A percentile compares a stretch with the other conserved stretches of the same genome.
Conservation (phyloP, 805 yeast genomes). For the Brettanomyces bruxellensis region DNA sequence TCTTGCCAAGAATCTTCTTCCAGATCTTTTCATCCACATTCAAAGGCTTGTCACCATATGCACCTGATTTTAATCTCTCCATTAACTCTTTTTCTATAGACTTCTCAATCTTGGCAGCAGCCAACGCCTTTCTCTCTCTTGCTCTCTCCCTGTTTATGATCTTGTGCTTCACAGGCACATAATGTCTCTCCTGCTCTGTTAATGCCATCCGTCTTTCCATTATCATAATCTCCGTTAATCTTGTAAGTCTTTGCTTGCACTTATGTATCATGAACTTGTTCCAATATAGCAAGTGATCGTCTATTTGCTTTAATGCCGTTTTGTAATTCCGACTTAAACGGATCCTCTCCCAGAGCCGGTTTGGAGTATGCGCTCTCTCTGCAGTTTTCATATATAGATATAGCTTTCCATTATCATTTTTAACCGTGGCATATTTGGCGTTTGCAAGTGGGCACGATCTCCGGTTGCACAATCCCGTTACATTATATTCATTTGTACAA, state of each 20-base stretch:
- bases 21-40: slow-evolving; percentile 94
- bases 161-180: slow-evolving; percentile 88
- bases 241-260: slow-evolving; percentile 92
- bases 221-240: slow-evolving; percentile 90
- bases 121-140: slow-evolving; percentile 92
- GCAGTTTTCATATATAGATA: slow-evolving; percentile 94
- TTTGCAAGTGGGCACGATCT: slow-evolving; percentile 96
- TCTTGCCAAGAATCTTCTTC: slow-evolving; percentile 81
- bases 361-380: slow-evolving; percentile 94
- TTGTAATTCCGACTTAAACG: slow-evolving; percentile 82
- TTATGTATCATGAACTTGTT: slow-evolving; percentile 83
- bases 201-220: slow-evolving; percentile 90
- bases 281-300: slow-evolving; percentile 85
- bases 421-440: slow-evolving; percentile 82
- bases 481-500: slow-evolving; percentile 94
- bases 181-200: slow-evolving; percentile 88
- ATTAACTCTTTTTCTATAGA: slow-evolving; percentile 92
- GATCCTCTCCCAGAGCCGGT: slow-evolving; percentile 90
- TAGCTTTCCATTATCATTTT: slow-evolving; percentile 67
- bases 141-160: slow-evolving; percentile 91
- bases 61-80: slow-evolving; percentile 93
- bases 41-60: slow-evolving; percentile 95
- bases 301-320: slow-evolving; percentile 82
- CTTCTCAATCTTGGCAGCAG: slow-evolving; percentile 94
- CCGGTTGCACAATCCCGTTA: slow-evolving; percentile 86